Percentiles rank a stretch among this genome's conserved stretches.
These are phyloP conservation scores for Botrytis galanthina DNA, from an alignment of 2,329 filamentous ascomycete species.

Conservation along the genomic window DNA sequence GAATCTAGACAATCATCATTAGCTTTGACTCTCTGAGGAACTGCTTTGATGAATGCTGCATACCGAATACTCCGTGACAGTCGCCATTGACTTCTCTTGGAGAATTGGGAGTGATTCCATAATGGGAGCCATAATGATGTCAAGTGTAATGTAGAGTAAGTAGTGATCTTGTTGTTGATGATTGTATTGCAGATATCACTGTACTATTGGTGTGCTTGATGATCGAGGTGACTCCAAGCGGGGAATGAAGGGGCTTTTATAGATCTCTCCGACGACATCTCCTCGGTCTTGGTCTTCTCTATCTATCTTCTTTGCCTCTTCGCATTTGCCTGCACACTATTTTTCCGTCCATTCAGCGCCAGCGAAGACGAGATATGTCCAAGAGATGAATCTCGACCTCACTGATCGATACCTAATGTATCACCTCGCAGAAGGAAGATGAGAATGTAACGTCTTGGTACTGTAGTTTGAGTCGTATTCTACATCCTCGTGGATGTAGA, in stretches of 20 bases:
- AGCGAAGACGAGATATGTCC: not conserved
- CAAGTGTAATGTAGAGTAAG: slow-evolving; percentile 5
- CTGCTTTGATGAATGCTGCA: not conserved
- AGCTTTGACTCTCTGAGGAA: not conserved
- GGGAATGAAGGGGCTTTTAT: not conserved
- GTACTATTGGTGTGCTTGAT: not conserved
- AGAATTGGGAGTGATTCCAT: slow-evolving; percentile 14
- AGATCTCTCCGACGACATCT: slow-evolving; percentile 2
- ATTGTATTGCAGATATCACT: slow-evolving; percentile 10
- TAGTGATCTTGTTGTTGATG: slow-evolving; percentile 2
- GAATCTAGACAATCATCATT: not conserved
- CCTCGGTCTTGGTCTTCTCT: not conserved
- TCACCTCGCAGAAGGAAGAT: slow-evolving; percentile 6
- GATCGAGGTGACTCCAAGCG: slow-evolving; percentile 1
- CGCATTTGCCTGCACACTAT: not conserved
- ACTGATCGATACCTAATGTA: slow-evolving; percentile 7
- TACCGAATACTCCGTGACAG: slow-evolving; percentile 7
- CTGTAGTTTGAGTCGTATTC: slow-evolving; percentile 5
- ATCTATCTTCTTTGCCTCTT: not conserved
- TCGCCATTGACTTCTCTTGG: not conserved
- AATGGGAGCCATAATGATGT: slow-evolving; percentile 13
- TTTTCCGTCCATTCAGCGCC: slow-evolving; percentile 13
- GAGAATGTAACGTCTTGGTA: slow-evolving; percentile 16
- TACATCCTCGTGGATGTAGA: slow-evolving; percentile 10
- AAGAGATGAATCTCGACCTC: slow-evolving; percentile 9